Evolutionary conservation across 1,139 yeast genomes (phyloP).

Genomic region (Meyerozyma carpophila): DNA sequence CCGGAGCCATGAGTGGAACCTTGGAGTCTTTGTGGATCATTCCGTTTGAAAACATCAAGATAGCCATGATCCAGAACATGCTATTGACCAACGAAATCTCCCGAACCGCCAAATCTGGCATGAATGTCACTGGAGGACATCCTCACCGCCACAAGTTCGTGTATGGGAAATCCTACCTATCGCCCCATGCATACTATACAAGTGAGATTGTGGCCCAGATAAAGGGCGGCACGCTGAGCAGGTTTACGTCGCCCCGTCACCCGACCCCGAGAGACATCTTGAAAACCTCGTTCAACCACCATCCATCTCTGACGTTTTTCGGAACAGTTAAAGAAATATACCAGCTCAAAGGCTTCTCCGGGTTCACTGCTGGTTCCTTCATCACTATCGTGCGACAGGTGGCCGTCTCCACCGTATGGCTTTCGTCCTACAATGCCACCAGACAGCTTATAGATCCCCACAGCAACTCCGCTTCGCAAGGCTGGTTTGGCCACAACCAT

Average conservation of each 20-base stretch:
- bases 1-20: constrained; percentile 82
- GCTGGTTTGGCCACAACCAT: constrained; percentile 47
- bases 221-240: constrained; percentile 20
- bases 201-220: constrained; percentile 28
- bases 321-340: constrained; percentile 64
- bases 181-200: constrained; percentile 42
- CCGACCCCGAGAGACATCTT: constrained; percentile 20
- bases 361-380: constrained; percentile 76
- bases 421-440: constrained; percentile 74
- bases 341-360: constrained; percentile 65
- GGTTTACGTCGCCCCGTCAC: constrained; percentile 9
- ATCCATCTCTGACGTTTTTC: constrained; percentile 51
- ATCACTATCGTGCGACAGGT: constrained; percentile 80
- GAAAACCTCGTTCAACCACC: constrained; percentile 37
- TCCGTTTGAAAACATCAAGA: constrained; percentile 87
- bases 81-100: constrained; percentile 30
- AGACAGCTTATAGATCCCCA: constrained; percentile 65
- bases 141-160: constrained; percentile 24
- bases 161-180: constrained; percentile 33
- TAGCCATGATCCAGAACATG: constrained; percentile 75
- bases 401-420: constrained; percentile 74
- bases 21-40: constrained; percentile 78
- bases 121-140: constrained; percentile 22
- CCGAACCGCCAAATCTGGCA: constrained; percentile 15
- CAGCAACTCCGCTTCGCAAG: constrained; percentile 30